These are phyloP conservation scores for Lipomyces kockii DNA, from an alignment of 805 yeast genomes.

Conservation along the genomic window DNA sequence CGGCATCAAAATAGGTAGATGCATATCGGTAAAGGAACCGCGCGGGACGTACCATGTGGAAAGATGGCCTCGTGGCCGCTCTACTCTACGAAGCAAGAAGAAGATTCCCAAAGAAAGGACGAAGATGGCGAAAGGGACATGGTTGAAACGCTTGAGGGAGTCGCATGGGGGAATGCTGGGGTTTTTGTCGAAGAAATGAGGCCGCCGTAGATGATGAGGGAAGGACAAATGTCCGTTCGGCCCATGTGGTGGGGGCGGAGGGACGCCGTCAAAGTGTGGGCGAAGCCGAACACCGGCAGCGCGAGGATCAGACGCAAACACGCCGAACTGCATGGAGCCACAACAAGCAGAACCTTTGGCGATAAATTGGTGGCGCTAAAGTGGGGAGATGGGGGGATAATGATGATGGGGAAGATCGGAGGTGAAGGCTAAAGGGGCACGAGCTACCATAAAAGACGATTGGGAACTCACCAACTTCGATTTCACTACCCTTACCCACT, in stretches of 20 bases:
- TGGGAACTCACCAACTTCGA: too few relatives aligned
- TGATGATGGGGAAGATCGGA: too few relatives aligned
- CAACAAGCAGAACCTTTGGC: background rate
- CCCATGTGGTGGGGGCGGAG: background rate
- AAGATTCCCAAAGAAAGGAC: background rate
- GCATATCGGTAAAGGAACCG: background rate
- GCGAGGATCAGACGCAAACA: background rate
- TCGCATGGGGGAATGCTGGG: background rate
- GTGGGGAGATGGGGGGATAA: too few relatives aligned
- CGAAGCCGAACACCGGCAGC: background rate
- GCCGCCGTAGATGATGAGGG: background rate
- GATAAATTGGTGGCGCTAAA: background rate
- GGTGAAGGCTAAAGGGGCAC: too few relatives aligned
- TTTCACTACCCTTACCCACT: too few relatives aligned
- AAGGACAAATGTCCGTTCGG: background rate
- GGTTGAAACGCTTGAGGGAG: background rate
- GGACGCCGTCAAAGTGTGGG: background rate
- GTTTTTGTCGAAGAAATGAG: background rate
- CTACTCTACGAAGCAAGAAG: background rate
- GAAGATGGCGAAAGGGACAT: background rate
- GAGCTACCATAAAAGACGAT: too few relatives aligned
- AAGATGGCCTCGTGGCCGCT: conserved; percentile 11
- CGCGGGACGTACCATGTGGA: conserved; percentile 1
- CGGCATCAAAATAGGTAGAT: background rate
- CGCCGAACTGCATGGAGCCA: background rate